Evolutionary conservation across 805 yeast genomes (phyloP).

Genomic region (Candida schatavii): DNA sequence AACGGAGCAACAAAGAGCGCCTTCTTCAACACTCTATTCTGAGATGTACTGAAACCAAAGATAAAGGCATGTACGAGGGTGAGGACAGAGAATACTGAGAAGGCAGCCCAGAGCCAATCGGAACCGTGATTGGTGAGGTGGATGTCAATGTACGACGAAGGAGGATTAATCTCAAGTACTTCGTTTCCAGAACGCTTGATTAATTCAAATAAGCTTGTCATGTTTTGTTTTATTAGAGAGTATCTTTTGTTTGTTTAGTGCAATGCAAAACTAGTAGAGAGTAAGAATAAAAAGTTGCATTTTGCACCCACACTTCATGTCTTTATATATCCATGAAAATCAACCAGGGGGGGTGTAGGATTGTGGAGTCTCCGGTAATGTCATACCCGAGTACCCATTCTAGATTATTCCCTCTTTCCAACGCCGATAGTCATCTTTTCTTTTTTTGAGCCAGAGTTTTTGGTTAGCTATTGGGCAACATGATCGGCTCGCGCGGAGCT

Average conservation of each 20-base stretch:
- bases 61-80: slow-evolving; percentile 25
- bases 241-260: too few species aligned
- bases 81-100: slow-evolving; percentile 44
- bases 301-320: neutral
- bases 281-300: neutral
- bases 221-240: neutral
- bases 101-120: slow-evolving; percentile 67
- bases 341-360: too few species aligned
- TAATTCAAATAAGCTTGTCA: neutral
- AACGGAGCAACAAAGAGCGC: slow-evolving; percentile 41
- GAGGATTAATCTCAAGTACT: slow-evolving; percentile 44
- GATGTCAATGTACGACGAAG: slow-evolving; percentile 40
- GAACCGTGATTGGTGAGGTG: slow-evolving; percentile 58
- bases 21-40: slow-evolving; percentile 27
- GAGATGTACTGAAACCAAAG: slow-evolving; percentile 22
- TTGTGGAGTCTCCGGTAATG: too few species aligned
- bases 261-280: neutral
- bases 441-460: too few species aligned
- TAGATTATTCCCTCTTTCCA: too few species aligned
- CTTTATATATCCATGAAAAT: too few species aligned
- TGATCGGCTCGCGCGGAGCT: too few species aligned
- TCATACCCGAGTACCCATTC: too few species aligned
- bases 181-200: slow-evolving; percentile 25
- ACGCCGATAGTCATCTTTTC: too few species aligned
- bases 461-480: too few species aligned